Percentiles rank a stretch among this genome's conserved stretches.
Conservation (phyloP, 2,329 filamentous ascomycete species). For the Arthrobotrys sinensis region DNA sequence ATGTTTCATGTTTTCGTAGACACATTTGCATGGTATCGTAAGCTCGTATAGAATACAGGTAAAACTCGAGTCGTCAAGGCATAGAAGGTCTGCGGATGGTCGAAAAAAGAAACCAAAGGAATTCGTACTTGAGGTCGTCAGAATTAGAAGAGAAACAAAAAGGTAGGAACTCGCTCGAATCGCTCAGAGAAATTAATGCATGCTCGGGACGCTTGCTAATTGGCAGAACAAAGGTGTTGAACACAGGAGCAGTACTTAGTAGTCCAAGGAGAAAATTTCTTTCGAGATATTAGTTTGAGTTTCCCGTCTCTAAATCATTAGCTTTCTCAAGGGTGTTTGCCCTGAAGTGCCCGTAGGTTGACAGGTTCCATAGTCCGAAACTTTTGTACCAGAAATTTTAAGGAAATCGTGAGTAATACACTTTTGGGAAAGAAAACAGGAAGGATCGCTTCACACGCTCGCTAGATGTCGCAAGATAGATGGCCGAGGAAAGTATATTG, state of each 20-base stretch:
- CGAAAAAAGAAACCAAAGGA: conserved; percentile 1
- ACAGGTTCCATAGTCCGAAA: background rate
- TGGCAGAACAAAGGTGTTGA: conserved; percentile 1
- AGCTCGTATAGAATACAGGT: conserved; percentile 15
- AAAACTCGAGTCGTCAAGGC: background rate
- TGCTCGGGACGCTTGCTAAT: conserved; percentile 6
- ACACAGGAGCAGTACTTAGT: background rate
- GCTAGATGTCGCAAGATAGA: conserved; percentile 54
- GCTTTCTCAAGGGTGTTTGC: background rate
- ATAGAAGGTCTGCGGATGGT: background rate
- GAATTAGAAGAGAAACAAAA: conserved; percentile 8
- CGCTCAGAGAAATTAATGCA: background rate
- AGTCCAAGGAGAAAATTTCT: conserved; percentile 2
- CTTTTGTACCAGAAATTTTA: background rate
- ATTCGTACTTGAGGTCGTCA: conserved; percentile 12
- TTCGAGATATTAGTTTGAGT: conserved; percentile 15
- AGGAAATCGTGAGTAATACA: conserved; percentile 45
- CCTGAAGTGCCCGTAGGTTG: background rate
- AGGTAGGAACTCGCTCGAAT: conserved; percentile 14
- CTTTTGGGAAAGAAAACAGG: conserved; percentile 44
- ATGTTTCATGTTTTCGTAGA: conserved; percentile 21
- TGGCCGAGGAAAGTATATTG: conserved; percentile 20
- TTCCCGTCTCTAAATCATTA: conserved; percentile 22
- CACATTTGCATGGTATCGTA: conserved; percentile 7
- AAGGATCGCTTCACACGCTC: conserved; percentile 45